Evolutionary conservation across 352 stramenopile species (phyloP), one percentile per base, ranked within the genome.

Genomic region (Thalassiosira sp.): DNA sequence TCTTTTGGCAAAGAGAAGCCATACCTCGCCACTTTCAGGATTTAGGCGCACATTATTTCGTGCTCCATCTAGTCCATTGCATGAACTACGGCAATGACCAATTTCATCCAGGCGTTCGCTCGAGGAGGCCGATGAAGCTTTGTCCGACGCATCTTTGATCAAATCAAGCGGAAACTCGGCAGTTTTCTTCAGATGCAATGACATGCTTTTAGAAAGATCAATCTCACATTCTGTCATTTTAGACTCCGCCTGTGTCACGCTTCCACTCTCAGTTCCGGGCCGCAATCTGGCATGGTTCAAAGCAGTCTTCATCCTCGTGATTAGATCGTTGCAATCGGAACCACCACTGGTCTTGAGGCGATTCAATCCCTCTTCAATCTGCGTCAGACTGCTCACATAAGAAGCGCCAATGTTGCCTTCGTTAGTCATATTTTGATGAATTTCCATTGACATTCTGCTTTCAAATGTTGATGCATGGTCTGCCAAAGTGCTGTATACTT

Each of bases 21-120:
- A 84, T 59, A 24, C 54, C 45, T 84, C 76, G 16, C 76, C 76
- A 56, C 53, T 81, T 27, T 84, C 76, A 58, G 76, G 70, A 74
- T 84, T 78, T 13, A 78, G 35, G 37, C 49, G 58, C 1, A 81
- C 56, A 18, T 13, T 56, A 42, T 81, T 84, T 35, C 51, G 66
- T 3, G 70, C 54, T 43, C 73, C 18, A 16, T 49, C 43, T 7
- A 83, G 15, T 3, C 13, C 22, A 51, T 58, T 27, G 46, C 40
- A 67, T 51, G 46, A 40, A 40, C 27, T 37, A 22, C 13, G 13
- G 15, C 2, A 18, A 48, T 54, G 22, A 22, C 16, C 42, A n/a
- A 49, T 27, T 27, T 56, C 52, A 25, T 53, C 10, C 7, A 25
- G 22, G 13, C 20, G 48, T 53, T 58, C 11, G n/a, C n/a, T 46